These are phyloP conservation scores for Mallotus nudiflorus DNA, from an alignment of 345 rosid species.

Conservation along the genomic window DNA sequence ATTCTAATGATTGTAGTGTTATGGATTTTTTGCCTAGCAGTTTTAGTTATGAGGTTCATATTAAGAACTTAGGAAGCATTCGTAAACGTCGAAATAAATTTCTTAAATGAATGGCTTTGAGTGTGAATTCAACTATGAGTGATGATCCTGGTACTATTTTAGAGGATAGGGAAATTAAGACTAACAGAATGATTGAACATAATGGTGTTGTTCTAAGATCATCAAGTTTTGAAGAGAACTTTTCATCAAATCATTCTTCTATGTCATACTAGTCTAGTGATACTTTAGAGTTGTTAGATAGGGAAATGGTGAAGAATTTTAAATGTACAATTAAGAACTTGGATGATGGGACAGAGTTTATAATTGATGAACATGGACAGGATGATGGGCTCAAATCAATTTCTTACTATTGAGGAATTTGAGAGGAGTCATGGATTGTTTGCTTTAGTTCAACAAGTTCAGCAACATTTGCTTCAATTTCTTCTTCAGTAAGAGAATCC, in stretches of 20 bases:
- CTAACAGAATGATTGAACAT: conserved; percentile 8
- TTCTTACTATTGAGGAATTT: conserved; percentile 11
- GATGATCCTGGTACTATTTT: not conserved
- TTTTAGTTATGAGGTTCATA: conserved; percentile 8
- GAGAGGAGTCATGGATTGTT: conserved; percentile 20
- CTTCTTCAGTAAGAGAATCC: no score
- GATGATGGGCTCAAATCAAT: conserved; percentile 21
- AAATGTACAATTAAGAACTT: conserved; percentile 16
- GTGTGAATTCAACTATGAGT: not conserved
- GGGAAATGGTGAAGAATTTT: conserved; percentile 4
- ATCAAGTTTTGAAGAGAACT: conserved; percentile 18
- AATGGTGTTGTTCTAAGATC: conserved; percentile 22
- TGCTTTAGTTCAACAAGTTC: conserved; percentile 16
- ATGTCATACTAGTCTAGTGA: conserved; percentile 20
- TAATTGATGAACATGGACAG: conserved; percentile 15
- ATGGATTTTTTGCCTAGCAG: not conserved
- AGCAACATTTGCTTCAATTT: no score
- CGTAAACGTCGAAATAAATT: conserved; percentile 10
- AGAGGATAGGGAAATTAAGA: conserved; percentile 7
- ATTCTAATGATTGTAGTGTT: not conserved
- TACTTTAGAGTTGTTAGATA: conserved; percentile 26
- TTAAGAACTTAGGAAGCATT: conserved; percentile 8
- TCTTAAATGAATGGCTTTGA: conserved; percentile 17
- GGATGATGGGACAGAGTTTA: conserved; percentile 17
- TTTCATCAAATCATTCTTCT: conserved; percentile 34